Conservation (phyloP, 78 protist genomes). For the Anaeramoeba flamelloides region DNA sequence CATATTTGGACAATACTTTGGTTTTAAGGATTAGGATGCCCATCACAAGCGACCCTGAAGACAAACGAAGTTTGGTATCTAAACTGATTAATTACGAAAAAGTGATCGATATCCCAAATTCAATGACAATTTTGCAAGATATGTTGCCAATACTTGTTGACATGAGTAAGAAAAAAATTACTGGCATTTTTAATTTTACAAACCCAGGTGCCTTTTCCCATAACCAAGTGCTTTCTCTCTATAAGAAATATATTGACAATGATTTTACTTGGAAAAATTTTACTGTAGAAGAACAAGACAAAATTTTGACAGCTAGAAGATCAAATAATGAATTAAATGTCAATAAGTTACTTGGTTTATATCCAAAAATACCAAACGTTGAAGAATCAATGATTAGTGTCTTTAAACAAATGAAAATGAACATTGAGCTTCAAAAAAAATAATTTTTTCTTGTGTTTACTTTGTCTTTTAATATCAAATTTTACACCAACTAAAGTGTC, state of each 20-base stretch:
- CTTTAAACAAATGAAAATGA: background rate
- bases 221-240: constrained; percentile 55
- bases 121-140: constrained; percentile 47
- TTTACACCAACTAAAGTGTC: no score
- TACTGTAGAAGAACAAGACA: constrained; percentile 50
- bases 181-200: constrained; percentile 52
- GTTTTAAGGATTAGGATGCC: constrained; percentile 71
- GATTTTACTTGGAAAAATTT: constrained; percentile 28
- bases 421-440: background rate
- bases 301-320: constrained; percentile 41
- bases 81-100: constrained; percentile 23
- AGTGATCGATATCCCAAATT: constrained; percentile 60
- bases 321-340: constrained; percentile 39
- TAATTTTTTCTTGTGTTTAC: no score
- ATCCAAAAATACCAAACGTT: background rate
- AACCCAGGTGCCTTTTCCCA: constrained; percentile 65
- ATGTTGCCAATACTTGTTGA: constrained; percentile 52
- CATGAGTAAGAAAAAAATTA: constrained; percentile 28
- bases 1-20: constrained; percentile 35
- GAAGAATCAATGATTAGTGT: background rate
- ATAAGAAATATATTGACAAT: constrained; percentile 42
- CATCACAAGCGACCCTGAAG: constrained; percentile 38
- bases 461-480: no score
- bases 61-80: constrained; percentile 41
- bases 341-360: background rate